These are phyloP conservation scores for Trichoderma pleuroti DNA, from an alignment of 2,329 filamentous ascomycete species.

Conservation along the genomic window DNA sequence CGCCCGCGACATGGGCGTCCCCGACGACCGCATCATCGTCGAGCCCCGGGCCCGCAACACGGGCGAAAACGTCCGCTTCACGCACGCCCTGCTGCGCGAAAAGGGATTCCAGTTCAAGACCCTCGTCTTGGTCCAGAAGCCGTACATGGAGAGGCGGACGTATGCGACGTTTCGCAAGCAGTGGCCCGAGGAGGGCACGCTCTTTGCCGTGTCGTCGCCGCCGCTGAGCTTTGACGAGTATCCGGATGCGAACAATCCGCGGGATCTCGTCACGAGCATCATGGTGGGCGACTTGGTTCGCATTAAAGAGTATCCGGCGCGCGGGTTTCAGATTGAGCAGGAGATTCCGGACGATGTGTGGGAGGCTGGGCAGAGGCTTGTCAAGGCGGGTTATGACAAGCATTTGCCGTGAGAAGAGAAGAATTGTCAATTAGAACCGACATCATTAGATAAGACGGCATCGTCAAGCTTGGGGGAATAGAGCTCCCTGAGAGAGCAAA, in stretches of 20 bases:
- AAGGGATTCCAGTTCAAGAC: conserved; percentile 26
- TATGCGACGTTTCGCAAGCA: conserved; percentile 46
- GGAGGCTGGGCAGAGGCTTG: conserved; percentile 40
- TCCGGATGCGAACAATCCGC: conserved; percentile 40
- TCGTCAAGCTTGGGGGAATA: background rate
- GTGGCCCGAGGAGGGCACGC: conserved; percentile 37
- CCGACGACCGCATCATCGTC: conserved; percentile 36
- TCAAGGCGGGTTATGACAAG: conserved; percentile 36
- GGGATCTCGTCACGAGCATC: conserved; percentile 41
- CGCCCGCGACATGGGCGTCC: conserved; percentile 39
- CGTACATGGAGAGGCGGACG: conserved; percentile 47
- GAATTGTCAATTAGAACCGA: background rate
- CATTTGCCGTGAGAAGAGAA: conserved; percentile 35
- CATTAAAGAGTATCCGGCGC: conserved; percentile 41
- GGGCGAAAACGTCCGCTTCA: conserved; percentile 47
- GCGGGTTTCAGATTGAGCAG: conserved; percentile 43
- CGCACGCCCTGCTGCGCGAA: conserved; percentile 34
- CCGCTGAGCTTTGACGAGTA: conserved; percentile 39
- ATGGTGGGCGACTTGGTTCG: conserved; percentile 45
- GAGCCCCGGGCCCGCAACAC: conserved; percentile 43
- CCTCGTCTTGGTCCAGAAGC: conserved; percentile 46
- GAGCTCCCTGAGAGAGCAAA: background rate
- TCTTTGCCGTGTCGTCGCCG: conserved; percentile 42
- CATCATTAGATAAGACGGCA: background rate
- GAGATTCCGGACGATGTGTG: conserved; percentile 41